Evolutionary conservation across 495 filamentous ascomycete genomes (phyloP), one percentile per base, ranked within the genome.

Genomic region (Aspergillus hancockii): DNA sequence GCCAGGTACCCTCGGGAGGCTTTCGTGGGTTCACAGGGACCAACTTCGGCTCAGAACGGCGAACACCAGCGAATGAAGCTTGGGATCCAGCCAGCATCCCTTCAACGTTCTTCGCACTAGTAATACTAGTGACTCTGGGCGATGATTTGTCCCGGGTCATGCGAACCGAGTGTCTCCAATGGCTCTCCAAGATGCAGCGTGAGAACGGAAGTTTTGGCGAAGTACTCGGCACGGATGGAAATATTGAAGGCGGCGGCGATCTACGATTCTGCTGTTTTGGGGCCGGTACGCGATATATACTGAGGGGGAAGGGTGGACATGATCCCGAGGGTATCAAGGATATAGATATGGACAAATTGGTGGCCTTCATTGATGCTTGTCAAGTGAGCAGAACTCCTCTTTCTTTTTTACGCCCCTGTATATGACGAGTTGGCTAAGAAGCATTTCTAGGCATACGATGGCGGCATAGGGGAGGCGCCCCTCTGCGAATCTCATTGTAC

Each of bases 151-250:
- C 80, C 16, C 72, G 87, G 8, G 85, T 98, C 18, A 84, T 88
- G 65, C 82, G 88, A 57, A 77, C 63, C 46, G 83, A 82, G 55
- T 88, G 88, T 64, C 70, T 97, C 59, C 66, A 72, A 34, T 95
- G 92, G 89, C 76, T 98, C 52, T 81, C 76, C 55, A 83, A 73
- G 58, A 65, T 97, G 74, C 94, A 98, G 80, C 83, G 92, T 14
- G 71, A 75, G 2, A 88, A 97, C 69, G 94, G 94, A 14, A 93
- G 92, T 64, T 98, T 98, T 74, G 95, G 93, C 2, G 92, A 98
- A 70, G 79, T 88, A 28, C 62, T 93, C 5, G 81, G 82, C 13
- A 77, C 80, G 41, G 69, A 79, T 49, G 87, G 82, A 22, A 73
- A 72, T 30, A 79, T 96, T 23, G 85, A 85, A 30, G 93, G 93